phyloP scores from a whole-genome alignment of 2,329 filamentous ascomycete species.

The Pseudofabraea citricarpa region DNA sequence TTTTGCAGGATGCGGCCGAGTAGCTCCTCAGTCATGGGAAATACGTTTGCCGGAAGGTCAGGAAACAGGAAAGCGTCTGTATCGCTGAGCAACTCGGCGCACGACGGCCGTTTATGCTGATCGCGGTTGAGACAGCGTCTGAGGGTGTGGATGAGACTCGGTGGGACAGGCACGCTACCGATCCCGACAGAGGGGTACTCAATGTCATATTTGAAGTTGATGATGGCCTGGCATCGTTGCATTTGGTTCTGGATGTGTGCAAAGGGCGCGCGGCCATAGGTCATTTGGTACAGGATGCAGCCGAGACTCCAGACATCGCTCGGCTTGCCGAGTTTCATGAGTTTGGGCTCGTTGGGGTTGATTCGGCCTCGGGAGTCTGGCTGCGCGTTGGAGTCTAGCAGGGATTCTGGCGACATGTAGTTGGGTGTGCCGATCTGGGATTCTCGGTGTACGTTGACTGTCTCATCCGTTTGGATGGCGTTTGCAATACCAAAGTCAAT shows the following conservation, averaged over 20 bases:
- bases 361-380: constrained; percentile 30
- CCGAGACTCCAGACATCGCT: constrained; percentile 95
- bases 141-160: constrained; percentile 56
- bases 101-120: constrained; percentile 57
- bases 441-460: constrained; percentile 95
- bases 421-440: constrained; percentile 94
- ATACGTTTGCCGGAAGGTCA: constrained; percentile 41
- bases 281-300: constrained; percentile 97
- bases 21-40: constrained; percentile 59
- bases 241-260: constrained; percentile 86
- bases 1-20: constrained; percentile 58
- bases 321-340: constrained; percentile 94
- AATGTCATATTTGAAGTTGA: constrained; percentile 70
- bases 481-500: constrained; percentile 99
- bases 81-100: constrained; percentile 53
- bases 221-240: constrained; percentile 80
- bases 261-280: constrained; percentile 94
- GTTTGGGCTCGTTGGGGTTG: constrained; percentile 47
- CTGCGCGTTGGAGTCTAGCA: constrained; percentile 76
- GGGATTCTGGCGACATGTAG: constrained; percentile 95
- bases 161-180: constrained; percentile 57
- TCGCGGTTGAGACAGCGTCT: constrained; percentile 59
- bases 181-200: constrained; percentile 67
- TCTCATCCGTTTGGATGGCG: constrained; percentile 91
- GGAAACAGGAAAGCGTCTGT: constrained; percentile 62